A percentile compares a stretch with the other conserved stretches of the same genome.
Evolutionary conservation across 176 grass and related monocot genomes (phyloP).

Genomic region (Tuctoria greenei): DNA sequence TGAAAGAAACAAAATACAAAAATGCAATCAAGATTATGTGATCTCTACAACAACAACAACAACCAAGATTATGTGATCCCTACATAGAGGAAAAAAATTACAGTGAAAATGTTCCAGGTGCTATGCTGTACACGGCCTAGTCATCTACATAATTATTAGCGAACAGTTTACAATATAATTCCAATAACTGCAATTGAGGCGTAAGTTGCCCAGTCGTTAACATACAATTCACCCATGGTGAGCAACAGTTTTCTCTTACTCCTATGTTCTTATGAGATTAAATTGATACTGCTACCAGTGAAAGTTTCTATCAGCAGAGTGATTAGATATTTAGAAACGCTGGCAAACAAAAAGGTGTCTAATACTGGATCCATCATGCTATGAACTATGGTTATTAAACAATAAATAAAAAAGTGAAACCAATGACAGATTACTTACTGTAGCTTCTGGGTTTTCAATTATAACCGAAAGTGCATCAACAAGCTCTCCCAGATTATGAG

Average conservation of each 20-base stretch:
- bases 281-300: background rate
- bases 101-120: background rate
- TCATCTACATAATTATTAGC: background rate
- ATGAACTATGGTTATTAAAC: slow-evolving; percentile 27
- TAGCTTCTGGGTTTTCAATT: slow-evolving; percentile 86
- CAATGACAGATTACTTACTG: slow-evolving; percentile 53
- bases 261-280: slow-evolving; percentile 10
- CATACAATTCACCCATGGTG: background rate
- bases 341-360: background rate
- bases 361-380: slow-evolving; percentile 29
- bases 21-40: slow-evolving; percentile 14
- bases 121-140: background rate
- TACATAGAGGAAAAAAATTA: slow-evolving; percentile 38
- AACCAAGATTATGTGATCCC: slow-evolving; percentile 20
- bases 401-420: slow-evolving; percentile 6
- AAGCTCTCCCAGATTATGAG: slow-evolving; percentile 94
- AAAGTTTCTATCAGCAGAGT: background rate
- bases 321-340: slow-evolving; percentile 6
- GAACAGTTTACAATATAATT: slow-evolving; percentile 20
- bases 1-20: slow-evolving; percentile 27
- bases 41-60: no score
- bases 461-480: slow-evolving; percentile 86
- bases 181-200: background rate
- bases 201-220: slow-evolving; percentile 2
- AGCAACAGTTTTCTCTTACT: background rate